Evolutionary conservation across 2,329 filamentous ascomycete species (phyloP).

Genomic region (Scedosporium apiospermum): DNA sequence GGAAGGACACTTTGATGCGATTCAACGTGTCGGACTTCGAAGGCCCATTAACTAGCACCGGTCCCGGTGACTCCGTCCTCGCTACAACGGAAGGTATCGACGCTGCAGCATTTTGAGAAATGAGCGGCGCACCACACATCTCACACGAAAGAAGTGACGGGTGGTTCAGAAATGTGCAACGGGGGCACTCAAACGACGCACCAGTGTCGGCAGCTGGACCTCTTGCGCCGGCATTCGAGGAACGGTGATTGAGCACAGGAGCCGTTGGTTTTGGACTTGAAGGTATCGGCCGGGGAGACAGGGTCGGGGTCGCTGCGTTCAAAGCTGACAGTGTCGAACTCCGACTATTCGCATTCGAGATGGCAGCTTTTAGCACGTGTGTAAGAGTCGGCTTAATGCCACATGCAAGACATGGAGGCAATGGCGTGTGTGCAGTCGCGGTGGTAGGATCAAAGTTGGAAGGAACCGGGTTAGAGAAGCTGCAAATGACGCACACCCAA

Average conservation of each 20-base stretch:
- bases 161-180: slow-evolving; percentile 92
- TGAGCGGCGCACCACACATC: slow-evolving; percentile 74
- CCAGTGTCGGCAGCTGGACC: slow-evolving; percentile 9
- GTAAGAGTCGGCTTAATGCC: slow-evolving; percentile 85
- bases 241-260: background rate
- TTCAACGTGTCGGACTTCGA: slow-evolving; percentile 50
- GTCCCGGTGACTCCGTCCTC: slow-evolving; percentile 70
- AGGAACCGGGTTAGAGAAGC: slow-evolving; percentile 85
- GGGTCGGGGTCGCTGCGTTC: slow-evolving; percentile 10
- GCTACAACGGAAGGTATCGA: slow-evolving; percentile 24
- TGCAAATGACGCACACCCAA: slow-evolving; percentile 95
- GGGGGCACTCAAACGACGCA: slow-evolving; percentile 57
- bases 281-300: slow-evolving; percentile 20
- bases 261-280: slow-evolving; percentile 9
- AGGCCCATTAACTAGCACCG: slow-evolving; percentile 40
- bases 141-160: slow-evolving; percentile 79
- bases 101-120: slow-evolving; percentile 37
- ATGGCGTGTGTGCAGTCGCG: slow-evolving; percentile 66
- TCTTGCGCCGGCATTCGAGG: background rate
- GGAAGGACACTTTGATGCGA: slow-evolving; percentile 84
- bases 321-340: background rate
- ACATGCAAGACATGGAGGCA: slow-evolving; percentile 84
- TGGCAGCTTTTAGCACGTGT: slow-evolving; percentile 77
- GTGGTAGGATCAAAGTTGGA: slow-evolving; percentile 85
- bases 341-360: slow-evolving; percentile 60